Base-by-base conservation (phyloP, 805 yeast species). In the Myxozyma udenii region DNA sequence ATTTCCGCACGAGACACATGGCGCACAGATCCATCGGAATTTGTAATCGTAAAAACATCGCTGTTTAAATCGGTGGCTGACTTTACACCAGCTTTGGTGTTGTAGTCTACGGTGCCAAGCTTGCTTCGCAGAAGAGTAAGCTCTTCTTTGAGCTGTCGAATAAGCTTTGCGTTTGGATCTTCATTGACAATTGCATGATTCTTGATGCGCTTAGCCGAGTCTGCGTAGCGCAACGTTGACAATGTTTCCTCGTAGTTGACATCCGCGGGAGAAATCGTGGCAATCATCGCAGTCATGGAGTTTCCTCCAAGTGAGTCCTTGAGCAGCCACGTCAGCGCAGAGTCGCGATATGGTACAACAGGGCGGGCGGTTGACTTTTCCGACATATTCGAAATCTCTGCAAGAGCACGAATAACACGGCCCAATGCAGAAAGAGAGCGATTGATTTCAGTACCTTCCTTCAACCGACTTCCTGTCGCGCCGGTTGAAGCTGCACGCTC, bases 211-310 rank as follows among this genome's bases (percentile, higher is more conserved):
- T 85, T 84, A 2, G 88, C 91, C 51, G 84, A 79, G 19, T 80
- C 83, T 1, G 95, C 95, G 65, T 87, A 87, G 55, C 89, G 72
- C 51, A 87, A 69, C 0, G 95, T 87, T 37, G 86, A 84, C 60
- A 81, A 66, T 0, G 88, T 81, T 62, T 87, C 95, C 19, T 85
- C 90, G 65, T 79, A 83, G 25, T 46, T 51, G 21, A 51, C 25
- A 35, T 85, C 91, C 16, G 80, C 74, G 0, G 95, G 95, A 0
- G 95, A 81, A 0, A 88, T 74, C 65, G 95, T 87, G 19, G 93
- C 93, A n/a, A 88, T 77, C 85, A 88, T 80, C 1, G 84, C 83
- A 0, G 95, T 89, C 62, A 84, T 85, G n/a, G 93, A 83, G 63
- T 85, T 85, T 1, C 96, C 96, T 1, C 93, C 88, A 33, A 87